A percentile compares a stretch with the other conserved stretches of the same genome.
Conservation (phyloP, 495 filamentous ascomycete species). For the Podospora bellae-mahoneyi region DNA sequence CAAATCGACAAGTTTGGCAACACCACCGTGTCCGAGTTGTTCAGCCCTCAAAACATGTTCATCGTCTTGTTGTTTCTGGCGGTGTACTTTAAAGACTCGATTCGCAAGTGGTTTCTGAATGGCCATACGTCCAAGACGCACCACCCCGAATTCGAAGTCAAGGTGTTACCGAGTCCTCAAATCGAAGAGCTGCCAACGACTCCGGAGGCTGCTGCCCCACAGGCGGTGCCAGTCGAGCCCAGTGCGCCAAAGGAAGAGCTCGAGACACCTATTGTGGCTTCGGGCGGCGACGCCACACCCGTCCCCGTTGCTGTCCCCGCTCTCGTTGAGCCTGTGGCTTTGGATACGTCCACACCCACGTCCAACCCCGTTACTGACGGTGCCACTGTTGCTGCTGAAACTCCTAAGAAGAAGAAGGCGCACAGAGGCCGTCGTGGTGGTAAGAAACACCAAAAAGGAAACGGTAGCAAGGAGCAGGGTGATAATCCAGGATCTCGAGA, state of each 20-base stretch:
- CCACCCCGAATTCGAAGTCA: not conserved
- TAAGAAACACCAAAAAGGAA: conserved; percentile 61
- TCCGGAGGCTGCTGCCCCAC: not conserved
- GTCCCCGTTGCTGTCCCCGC: not conserved
- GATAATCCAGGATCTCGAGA: conserved; percentile 44
- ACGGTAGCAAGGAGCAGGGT: conserved; percentile 35
- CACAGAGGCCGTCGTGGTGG: conserved; percentile 82
- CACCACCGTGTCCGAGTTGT: conserved; percentile 20
- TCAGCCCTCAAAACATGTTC: not conserved
- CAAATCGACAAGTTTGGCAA: conserved; percentile 38
- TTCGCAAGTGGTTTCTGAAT: not conserved
- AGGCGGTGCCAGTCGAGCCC: not conserved
- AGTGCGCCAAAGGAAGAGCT: not conserved
- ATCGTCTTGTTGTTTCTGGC: not conserved
- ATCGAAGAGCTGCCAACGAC: not conserved
- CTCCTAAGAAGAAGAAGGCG: conserved; percentile 67
- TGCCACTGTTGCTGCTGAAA: conserved; percentile 37
- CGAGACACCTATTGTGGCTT: not conserved
- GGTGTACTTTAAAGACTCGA: not conserved
- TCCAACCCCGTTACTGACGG: conserved; percentile 26
- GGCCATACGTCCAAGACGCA: not conserved
- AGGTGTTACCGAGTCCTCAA: not conserved
- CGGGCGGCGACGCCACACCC: not conserved
- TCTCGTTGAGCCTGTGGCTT: not conserved
- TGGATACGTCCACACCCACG: conserved; percentile 8